Evolutionary conservation across 495 filamentous ascomycete genomes (phyloP), one percentile per base, ranked within the genome.

Genomic region (Xylona heveae): DNA sequence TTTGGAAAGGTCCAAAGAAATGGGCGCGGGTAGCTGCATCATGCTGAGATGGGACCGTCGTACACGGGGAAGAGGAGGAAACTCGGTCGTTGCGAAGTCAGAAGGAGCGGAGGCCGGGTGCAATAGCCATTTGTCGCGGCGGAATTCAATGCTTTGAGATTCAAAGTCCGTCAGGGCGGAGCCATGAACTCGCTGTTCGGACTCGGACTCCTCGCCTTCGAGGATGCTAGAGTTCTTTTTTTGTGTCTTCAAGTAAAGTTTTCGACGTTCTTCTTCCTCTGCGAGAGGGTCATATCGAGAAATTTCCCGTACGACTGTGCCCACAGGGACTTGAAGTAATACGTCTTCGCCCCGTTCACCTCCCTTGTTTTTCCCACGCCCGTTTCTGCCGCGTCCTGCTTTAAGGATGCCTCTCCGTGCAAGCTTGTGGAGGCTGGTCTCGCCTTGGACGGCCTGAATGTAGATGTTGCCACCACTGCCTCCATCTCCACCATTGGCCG

Each of bases 401-500:
- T 74, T 74, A 20, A 94, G 51, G 16, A 75, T 54, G 2, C 78
- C 70, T 36, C 74, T 60, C 12, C 85, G 66, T 6, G 78, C 76
- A 9, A 97, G 64, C 51, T 94, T 97, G 51, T 95, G 83, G 33
- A 97, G 54, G 37, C 78, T 88, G 1, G 79, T 93, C 47, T 94
- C 72, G 35, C 81, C 81, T 25, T 73, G 72, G 6, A 92, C 71
- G 3, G 88, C 84, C 50, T 94, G 90, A 34, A 97, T 88, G 55
- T 88, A 95, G 38, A 97, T 57, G 43, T 73, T 84, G 13, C 88
- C 88, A 28, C 88, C 88, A 31, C 65, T 75, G 9, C 88, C 88
- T 19, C 88, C 88, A 50, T 95, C 81, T 30, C 88, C 88, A 29
- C 88, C 90, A 51, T 95, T 94, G n/a, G 88, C 61, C n/a, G 85